A percentile compares a stretch with the other conserved stretches of the same genome.
These are phyloP conservation scores for Fusarium zealandicum DNA, from an alignment of 2,329 filamentous ascomycete species.

Conservation along the genomic window DNA sequence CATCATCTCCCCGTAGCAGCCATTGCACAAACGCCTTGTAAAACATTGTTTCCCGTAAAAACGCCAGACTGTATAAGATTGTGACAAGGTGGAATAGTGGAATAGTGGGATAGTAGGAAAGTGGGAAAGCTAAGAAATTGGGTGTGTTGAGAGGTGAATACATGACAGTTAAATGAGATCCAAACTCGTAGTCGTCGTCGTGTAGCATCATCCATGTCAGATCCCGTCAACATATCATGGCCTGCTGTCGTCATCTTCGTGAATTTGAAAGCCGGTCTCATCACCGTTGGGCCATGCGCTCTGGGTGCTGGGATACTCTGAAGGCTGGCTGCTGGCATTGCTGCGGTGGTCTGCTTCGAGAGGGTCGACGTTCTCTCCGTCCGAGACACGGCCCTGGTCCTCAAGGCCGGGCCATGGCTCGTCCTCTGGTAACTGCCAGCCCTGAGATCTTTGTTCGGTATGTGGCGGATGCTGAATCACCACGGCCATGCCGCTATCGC, in stretches of 20 bases:
- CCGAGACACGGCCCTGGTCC: slow-evolving; percentile 54
- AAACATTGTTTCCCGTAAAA: slow-evolving; percentile 14
- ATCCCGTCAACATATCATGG: slow-evolving; percentile 17
- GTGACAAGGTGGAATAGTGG: too few species aligned
- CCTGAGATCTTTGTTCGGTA: slow-evolving; percentile 36
- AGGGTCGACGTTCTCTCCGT: slow-evolving; percentile 62
- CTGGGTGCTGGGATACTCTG: slow-evolving; percentile 63
- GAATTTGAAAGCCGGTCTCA: slow-evolving; percentile 48
- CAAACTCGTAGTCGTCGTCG: slow-evolving; percentile 6
- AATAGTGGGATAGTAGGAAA: neutral
- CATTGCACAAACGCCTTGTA: slow-evolving; percentile 27
- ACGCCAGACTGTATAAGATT: slow-evolving; percentile 22
- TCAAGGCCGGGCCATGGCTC: slow-evolving; percentile 65
- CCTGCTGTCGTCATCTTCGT: slow-evolving; percentile 48
- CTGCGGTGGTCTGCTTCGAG: slow-evolving; percentile 41
- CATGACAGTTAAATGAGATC: slow-evolving; percentile 9
- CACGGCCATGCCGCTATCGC: slow-evolving; percentile 38
- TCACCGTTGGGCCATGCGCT: slow-evolving; percentile 49
- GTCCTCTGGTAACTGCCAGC: slow-evolving; percentile 56
- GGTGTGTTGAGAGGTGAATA: neutral
- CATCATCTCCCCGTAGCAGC: slow-evolving; percentile 1
- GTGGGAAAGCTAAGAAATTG: slow-evolving; percentile 4
- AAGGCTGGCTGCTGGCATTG: slow-evolving; percentile 59
- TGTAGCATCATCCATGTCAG: slow-evolving; percentile 18
- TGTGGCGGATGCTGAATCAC: slow-evolving; percentile 38